These are phyloP conservation scores for Lactifluus rugatus DNA, from an alignment of 768 basidiomycete species.

Conservation along the genomic window DNA sequence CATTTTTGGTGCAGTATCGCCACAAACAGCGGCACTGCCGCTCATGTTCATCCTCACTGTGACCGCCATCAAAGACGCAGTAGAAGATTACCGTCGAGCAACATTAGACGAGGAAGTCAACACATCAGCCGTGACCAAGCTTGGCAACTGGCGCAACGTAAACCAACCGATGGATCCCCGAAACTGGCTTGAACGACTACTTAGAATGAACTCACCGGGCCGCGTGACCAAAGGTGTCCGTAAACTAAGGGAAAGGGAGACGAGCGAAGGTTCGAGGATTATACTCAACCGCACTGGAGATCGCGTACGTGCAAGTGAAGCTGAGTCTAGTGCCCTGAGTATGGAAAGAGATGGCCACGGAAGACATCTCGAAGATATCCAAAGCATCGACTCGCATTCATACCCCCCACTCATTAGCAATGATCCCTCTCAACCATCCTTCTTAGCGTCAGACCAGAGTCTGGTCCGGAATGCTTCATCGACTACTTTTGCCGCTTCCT, in stretches of 20 bases:
- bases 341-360: constrained; percentile 13
- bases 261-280: constrained; percentile 49
- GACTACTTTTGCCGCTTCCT: constrained; percentile 3
- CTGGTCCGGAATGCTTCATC: background rate
- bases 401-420: constrained; percentile 19
- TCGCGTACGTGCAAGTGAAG: constrained; percentile 19
- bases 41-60: constrained; percentile 78
- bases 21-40: constrained; percentile 74
- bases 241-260: constrained; percentile 76
- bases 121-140: constrained; percentile 83
- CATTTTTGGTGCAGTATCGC: constrained; percentile 80
- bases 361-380: constrained; percentile 27
- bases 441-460: constrained; percentile 5
- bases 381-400: constrained; percentile 24
- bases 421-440: constrained; percentile 15
- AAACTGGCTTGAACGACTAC: constrained; percentile 61
- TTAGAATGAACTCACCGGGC: constrained; percentile 62
- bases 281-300: constrained; percentile 43
- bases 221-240: constrained; percentile 77
- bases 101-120: constrained; percentile 88
- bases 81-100: constrained; percentile 93
- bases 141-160: constrained; percentile 83
- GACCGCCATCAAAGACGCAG: constrained; percentile 90
- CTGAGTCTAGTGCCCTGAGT: constrained; percentile 26
- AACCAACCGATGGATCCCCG: constrained; percentile 77